These are phyloP conservation scores for Calocybe gambosa DNA, from an alignment of 1,284 basidiomycete species.

Conservation along the genomic window DNA sequence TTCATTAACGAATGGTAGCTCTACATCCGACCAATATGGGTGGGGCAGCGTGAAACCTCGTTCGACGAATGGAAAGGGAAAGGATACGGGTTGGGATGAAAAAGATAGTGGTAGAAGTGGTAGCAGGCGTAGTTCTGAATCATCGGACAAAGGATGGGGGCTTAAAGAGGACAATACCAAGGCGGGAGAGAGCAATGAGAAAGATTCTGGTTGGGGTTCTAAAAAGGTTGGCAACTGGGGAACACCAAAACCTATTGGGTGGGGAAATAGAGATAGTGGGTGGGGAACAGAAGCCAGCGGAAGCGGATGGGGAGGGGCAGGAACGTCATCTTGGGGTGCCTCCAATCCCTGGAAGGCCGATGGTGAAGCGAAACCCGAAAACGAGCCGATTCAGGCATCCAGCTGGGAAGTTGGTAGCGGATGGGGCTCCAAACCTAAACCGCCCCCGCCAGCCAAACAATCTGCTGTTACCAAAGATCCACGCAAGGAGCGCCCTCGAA, in stretches of 20 bases:
- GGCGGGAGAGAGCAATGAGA: not conserved
- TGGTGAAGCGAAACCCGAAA: not conserved
- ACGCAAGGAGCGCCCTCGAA: not conserved
- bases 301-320: slow-evolving; percentile 2
- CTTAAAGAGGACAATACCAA: not conserved
- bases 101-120: not conserved
- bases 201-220: not conserved
- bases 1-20: not conserved
- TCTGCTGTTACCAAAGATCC: not conserved
- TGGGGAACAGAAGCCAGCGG: slow-evolving; percentile 1
- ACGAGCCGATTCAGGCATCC: slow-evolving; percentile 1
- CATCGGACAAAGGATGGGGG: not conserved
- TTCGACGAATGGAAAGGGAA: not conserved
- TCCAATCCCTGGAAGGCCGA: not conserved
- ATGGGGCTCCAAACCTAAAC: slow-evolving; percentile 7
- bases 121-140: not conserved
- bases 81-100: not conserved
- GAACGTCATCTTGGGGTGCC: not conserved
- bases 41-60: not conserved
- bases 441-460: not conserved
- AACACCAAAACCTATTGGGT: not conserved
- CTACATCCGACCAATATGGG: not conserved
- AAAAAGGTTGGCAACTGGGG: not conserved
- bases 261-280: not conserved
- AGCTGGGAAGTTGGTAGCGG: slow-evolving; percentile 3